Evolutionary conservation across 2,329 filamentous ascomycete species (phyloP).

Genomic region (Cladosporium sp.): DNA sequence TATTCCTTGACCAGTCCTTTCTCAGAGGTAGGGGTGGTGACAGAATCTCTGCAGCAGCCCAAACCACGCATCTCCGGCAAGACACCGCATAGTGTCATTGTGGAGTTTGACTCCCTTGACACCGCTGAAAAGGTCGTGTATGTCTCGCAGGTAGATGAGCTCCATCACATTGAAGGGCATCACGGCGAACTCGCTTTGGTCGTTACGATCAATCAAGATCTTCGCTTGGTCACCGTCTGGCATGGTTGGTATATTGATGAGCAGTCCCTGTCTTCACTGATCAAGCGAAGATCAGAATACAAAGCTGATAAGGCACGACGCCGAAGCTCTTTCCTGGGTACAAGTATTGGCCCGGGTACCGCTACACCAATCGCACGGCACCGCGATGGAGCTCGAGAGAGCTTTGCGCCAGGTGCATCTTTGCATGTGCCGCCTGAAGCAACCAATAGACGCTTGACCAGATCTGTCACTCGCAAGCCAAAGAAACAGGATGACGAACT

Average conservation of each 20-base stretch:
- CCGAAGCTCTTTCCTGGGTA: constrained; percentile 56
- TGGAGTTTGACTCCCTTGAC: constrained; percentile 61
- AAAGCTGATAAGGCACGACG: constrained; percentile 52
- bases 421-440: constrained; percentile 21
- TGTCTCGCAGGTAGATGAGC: constrained; percentile 63
- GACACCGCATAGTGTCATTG: constrained; percentile 27
- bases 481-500: constrained; percentile 39
- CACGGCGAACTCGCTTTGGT: constrained; percentile 60
- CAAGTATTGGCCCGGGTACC: constrained; percentile 63
- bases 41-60: constrained; percentile 26
- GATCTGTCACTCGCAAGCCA: constrained; percentile 22
- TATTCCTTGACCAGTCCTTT: constrained; percentile 84
- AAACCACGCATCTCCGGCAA: constrained; percentile 23
- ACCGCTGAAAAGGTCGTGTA: constrained; percentile 79
- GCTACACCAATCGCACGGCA: constrained; percentile 64
- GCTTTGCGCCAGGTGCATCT: constrained; percentile 58
- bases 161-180: constrained; percentile 44
- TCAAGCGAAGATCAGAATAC: constrained; percentile 36
- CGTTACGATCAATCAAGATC: constrained; percentile 74
- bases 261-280: constrained; percentile 47
- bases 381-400: constrained; percentile 69
- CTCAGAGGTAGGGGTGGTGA: constrained; percentile 75
- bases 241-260: constrained; percentile 71
- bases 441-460: constrained; percentile 17
- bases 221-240: constrained; percentile 79